Evolutionary conservation across 202 grass and related monocot genomes (phyloP), one percentile per base, ranked within the genome.

Genomic region (Elaeis oleifera): DNA sequence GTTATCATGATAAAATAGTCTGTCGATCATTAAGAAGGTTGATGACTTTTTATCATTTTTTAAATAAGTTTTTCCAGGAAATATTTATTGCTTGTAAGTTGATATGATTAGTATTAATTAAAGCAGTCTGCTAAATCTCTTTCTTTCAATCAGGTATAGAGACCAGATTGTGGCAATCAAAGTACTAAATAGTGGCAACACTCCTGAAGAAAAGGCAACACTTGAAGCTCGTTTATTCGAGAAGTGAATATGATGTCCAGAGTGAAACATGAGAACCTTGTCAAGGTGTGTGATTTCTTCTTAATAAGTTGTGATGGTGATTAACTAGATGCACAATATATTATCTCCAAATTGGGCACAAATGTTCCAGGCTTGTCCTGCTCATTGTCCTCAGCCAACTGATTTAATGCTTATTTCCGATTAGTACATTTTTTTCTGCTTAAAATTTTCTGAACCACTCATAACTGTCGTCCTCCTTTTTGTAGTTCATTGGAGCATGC

Each of bases 191-290:
- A 77, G 44, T 70, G 94, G 94, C 56, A 82, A 65, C 63, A 89
- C 77, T 32, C 65, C 72, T 1, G 94, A 92, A 64, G 94, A 92
- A 77, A 76, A 71, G 55, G 80, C 72, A 39, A 99, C 88, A 31
- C 80, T 92, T 64, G 84, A 92, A 89, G 88, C 85, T 71, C 94
- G 94, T 70, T 99, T 84, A 92, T 89, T 70, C 80, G 94, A 57
- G 94, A 99, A 99, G 94, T 99, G 68, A 99, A 83, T 83, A 99
- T 99, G 94, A 99, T 99, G 94, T 99, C 88, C 52, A 99, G 72
- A 84, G 94, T 99, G 70, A 91, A 89, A 67, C 94, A 99, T 76
- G 82, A 78, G 17, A 99, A 99, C 74, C 94, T 99, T 70, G 94
- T 99, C 16, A 92, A 92, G 88, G 94, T 99, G 60, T 22, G 54